These are phyloP conservation scores for Alternaria sp. DNA, from an alignment of 2,329 filamentous ascomycete genomes.

Conservation along the genomic window DNA sequence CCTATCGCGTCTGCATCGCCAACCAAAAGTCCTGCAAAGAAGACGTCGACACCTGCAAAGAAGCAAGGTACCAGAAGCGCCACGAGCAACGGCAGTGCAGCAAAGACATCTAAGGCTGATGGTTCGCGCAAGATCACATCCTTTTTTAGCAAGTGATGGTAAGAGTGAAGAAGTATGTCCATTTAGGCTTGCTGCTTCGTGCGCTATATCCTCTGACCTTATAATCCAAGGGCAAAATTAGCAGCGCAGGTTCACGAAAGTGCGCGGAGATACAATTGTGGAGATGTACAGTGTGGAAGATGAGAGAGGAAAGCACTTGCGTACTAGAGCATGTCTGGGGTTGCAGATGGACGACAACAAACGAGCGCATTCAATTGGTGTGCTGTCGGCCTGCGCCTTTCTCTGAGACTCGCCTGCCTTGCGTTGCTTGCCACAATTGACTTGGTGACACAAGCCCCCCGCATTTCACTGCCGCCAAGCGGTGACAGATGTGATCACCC, in stretches of 20 bases:
- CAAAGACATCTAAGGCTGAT: constrained; percentile 56
- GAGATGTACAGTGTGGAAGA: neutral
- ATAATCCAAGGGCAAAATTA: constrained; percentile 1
- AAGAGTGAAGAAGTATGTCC: constrained; percentile 21
- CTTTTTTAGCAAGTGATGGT: constrained; percentile 61
- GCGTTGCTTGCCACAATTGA: neutral
- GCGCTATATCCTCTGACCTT: constrained; percentile 20
- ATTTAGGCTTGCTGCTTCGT: constrained; percentile 29
- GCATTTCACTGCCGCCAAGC: neutral
- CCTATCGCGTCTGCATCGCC: constrained; percentile 24
- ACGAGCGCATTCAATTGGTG: neutral
- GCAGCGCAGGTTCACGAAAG: neutral
- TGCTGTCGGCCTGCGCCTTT: neutral
- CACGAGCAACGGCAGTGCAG: constrained; percentile 62
- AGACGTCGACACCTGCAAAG: constrained; percentile 37
- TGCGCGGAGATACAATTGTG: neutral
- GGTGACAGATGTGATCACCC: neutral
- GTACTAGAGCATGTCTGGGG: too few relatives aligned
- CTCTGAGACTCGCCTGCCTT: neutral
- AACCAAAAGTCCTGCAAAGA: constrained; percentile 41
- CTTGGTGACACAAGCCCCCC: neutral
- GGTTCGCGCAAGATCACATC: constrained; percentile 66
- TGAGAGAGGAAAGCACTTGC: neutral
- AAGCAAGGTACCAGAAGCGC: constrained; percentile 62
- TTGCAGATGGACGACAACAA: neutral